These are phyloP conservation scores for Chaetomium sp. DNA, from an alignment of 2,329 filamentous ascomycete genomes.

Conservation along the genomic window DNA sequence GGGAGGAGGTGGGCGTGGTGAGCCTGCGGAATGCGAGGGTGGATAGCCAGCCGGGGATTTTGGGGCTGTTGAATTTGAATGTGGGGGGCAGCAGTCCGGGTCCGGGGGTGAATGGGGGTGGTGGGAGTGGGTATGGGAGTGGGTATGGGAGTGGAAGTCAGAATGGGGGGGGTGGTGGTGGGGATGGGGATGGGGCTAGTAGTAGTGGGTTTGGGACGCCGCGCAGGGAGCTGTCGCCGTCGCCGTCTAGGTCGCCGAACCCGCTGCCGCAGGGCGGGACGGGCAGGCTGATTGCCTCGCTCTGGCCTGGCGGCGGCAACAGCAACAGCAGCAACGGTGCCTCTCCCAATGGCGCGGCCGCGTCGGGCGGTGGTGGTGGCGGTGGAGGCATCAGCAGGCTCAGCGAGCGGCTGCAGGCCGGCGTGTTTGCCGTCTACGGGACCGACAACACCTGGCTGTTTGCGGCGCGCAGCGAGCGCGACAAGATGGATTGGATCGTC, in stretches of 20 bases:
- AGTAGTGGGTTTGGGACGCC: slow-evolving; percentile 41
- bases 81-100: slow-evolving; percentile 38
- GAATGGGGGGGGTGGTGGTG: slow-evolving; percentile 41
- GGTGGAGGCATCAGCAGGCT: slow-evolving; percentile 51
- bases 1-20: slow-evolving; percentile 87
- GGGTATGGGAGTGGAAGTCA: slow-evolving; percentile 39
- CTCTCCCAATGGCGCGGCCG: neutral
- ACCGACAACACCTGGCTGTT: slow-evolving; percentile 96
- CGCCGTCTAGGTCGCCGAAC: slow-evolving; percentile 6
- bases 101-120: slow-evolving; percentile 28
- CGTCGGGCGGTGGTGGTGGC: slow-evolving; percentile 6
- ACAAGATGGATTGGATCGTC: slow-evolving; percentile 97
- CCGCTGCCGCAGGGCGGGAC: slow-evolving; percentile 32
- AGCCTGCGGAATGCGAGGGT: slow-evolving; percentile 88
- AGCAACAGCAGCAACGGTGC: neutral
- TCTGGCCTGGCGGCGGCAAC: slow-evolving; percentile 53
- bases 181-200: slow-evolving; percentile 45
- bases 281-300: slow-evolving; percentile 56
- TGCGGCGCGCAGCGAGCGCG: slow-evolving; percentile 81
- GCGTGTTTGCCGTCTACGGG: slow-evolving; percentile 93
- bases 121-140: neutral
- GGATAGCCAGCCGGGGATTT: slow-evolving; percentile 86
- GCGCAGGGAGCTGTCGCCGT: slow-evolving; percentile 11
- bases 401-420: slow-evolving; percentile 62
- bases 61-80: slow-evolving; percentile 65